Evolutionary conservation across 345 rosid species (phyloP).

Genomic region (Citrus trifoliata): DNA sequence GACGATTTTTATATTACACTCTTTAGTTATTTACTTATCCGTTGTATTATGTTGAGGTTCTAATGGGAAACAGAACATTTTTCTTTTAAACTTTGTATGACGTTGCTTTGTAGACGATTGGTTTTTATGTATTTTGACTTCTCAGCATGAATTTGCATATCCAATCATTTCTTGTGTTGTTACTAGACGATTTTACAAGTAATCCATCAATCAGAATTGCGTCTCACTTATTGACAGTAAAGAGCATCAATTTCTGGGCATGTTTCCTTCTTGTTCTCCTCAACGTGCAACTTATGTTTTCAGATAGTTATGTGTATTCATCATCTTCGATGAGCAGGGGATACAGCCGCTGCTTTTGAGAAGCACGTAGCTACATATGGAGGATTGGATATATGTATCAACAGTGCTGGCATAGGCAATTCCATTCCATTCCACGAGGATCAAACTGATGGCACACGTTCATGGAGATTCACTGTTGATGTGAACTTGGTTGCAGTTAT

Average conservation of each 20-base stretch:
- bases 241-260: background rate
- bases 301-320: background rate
- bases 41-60: background rate
- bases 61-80: background rate
- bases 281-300: background rate
- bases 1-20: background rate
- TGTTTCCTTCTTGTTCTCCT: background rate
- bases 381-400: constrained; percentile 83
- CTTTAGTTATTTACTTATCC: background rate
- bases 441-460: constrained; percentile 58
- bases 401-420: constrained; percentile 60
- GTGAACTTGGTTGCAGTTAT: constrained; percentile 65
- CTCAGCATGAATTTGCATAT: background rate
- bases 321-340: constrained; percentile 41
- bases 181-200: background rate
- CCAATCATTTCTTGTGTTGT: background rate
- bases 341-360: constrained; percentile 61
- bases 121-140: too few species aligned
- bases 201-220: background rate
- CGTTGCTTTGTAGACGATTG: too few species aligned
- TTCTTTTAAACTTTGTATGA: background rate
- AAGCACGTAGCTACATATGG: constrained; percentile 79
- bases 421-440: constrained; percentile 47
- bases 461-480: constrained; percentile 72
- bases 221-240: background rate